phyloP scores from a whole-genome alignment of 345 rosid species.

The Eucalyptus erythrocorys region DNA sequence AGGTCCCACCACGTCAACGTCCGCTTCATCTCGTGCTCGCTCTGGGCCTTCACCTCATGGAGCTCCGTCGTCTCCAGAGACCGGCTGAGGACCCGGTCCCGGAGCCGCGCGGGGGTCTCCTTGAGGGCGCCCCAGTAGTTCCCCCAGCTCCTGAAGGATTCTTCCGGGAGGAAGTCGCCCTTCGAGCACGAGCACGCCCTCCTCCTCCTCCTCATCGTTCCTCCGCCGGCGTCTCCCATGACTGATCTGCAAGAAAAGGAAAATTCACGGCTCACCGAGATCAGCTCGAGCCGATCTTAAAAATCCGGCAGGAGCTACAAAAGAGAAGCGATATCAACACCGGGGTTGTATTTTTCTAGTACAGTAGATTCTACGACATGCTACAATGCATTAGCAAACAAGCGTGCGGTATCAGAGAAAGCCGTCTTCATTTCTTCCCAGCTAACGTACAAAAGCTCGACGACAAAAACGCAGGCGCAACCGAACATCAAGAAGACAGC shows the following conservation, averaged over 20 bases:
- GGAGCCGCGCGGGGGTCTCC: constrained; percentile 49
- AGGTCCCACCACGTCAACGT: constrained; percentile 90
- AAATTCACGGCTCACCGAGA: background rate
- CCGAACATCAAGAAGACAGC: background rate
- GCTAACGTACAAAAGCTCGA: background rate
- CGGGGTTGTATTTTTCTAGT: background rate
- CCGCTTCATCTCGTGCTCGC: constrained; percentile 84
- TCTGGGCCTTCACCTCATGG: constrained; percentile 63
- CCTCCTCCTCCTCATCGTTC: constrained; percentile 16
- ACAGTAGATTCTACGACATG: background rate
- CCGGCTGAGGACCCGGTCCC: constrained; percentile 50
- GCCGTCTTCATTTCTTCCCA: background rate
- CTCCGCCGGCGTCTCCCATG: background rate
- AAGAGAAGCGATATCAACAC: background rate
- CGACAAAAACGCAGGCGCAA: background rate
- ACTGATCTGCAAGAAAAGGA: background rate
- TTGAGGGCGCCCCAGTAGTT: constrained; percentile 48
- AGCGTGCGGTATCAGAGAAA: background rate
- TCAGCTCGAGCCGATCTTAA: background rate
- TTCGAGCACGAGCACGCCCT: constrained; percentile 67
- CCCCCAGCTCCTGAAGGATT: constrained; percentile 56
- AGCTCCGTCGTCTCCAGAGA: constrained; percentile 68
- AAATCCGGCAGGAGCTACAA: background rate
- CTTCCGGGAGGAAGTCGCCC: constrained; percentile 75
- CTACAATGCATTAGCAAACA: background rate